A percentile compares a stretch with the other conserved stretches of the same genome.
Evolutionary conservation across 768 basidiomycete genomes (phyloP).

Genomic region (Cubamyces sp.): DNA sequence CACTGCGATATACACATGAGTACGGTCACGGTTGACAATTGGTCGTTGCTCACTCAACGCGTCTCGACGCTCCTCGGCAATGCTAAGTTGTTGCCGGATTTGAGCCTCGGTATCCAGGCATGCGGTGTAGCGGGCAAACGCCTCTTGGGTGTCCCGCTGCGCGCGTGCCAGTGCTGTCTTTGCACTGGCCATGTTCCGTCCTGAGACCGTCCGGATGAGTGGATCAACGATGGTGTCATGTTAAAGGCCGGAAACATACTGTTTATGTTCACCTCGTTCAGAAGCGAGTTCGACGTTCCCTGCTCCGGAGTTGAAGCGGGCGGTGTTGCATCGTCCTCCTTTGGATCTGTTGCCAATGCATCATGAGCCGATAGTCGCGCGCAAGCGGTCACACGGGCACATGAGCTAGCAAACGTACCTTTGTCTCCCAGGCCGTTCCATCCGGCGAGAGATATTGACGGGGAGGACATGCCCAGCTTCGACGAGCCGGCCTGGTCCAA

Average conservation of each 20-base stretch:
- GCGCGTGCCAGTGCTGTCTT: slow-evolving; percentile 63
- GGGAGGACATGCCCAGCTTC: slow-evolving; percentile 27
- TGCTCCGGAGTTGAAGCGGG: slow-evolving; percentile 12
- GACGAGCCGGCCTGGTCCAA: slow-evolving; percentile 22
- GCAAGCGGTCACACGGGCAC: background rate
- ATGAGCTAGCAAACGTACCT: slow-evolving; percentile 12
- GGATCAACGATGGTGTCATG: background rate
- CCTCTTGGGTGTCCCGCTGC: slow-evolving; percentile 73
- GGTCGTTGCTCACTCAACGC: slow-evolving; percentile 47
- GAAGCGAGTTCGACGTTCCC: slow-evolving; percentile 20
- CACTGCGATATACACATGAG: slow-evolving; percentile 31
- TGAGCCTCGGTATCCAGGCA: slow-evolving; percentile 70
- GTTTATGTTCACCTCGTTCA: slow-evolving; percentile 32
- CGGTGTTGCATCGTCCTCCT: slow-evolving; percentile 18
- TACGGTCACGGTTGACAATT: slow-evolving; percentile 1
- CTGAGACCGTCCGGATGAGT: slow-evolving; percentile 38
- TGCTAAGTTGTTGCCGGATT: slow-evolving; percentile 63
- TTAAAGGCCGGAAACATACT: slow-evolving; percentile 45
- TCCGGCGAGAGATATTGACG: slow-evolving; percentile 26
- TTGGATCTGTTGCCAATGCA: background rate
- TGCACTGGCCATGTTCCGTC: slow-evolving; percentile 64
- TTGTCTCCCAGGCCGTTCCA: slow-evolving; percentile 25
- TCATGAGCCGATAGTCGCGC: background rate
- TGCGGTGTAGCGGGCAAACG: slow-evolving; percentile 68
- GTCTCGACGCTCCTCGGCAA: slow-evolving; percentile 73